A percentile compares a stretch with the other conserved stretches of the same genome.
Evolutionary conservation across 2,329 filamentous ascomycete genomes (phyloP).

Genomic region (Sporothrix mexicana): DNA sequence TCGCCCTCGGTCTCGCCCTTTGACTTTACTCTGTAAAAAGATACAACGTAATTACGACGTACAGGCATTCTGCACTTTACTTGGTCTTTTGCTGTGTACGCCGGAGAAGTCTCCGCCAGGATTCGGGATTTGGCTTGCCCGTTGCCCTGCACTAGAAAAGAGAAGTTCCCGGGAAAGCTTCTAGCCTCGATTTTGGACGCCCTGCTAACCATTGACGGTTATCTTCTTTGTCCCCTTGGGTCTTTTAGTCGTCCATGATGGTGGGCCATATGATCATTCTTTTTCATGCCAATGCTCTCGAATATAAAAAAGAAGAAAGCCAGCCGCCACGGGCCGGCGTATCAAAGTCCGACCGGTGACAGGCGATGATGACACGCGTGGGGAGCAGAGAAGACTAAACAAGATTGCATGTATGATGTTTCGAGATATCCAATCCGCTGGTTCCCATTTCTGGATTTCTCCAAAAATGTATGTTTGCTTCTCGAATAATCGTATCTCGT

Average conservation of each 20-base stretch:
- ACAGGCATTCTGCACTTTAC: not conserved
- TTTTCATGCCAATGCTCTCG: not conserved
- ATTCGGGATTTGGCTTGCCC: no score
- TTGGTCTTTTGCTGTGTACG: no score
- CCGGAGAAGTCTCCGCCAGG: no score
- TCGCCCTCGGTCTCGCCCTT: conserved; percentile 25
- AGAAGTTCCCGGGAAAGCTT: conserved; percentile 22
- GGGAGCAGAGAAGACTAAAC: not conserved
- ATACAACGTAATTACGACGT: no score
- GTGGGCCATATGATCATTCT: conserved; percentile 4
- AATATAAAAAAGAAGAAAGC: not conserved
- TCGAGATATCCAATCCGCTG: conserved; percentile 2
- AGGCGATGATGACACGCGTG: not conserved
- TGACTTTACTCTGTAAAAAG: not conserved
- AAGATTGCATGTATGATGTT: not conserved
- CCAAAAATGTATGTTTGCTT: not conserved
- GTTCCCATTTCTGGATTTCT: not conserved
- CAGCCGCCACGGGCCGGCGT: not conserved
- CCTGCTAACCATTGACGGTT: not conserved
- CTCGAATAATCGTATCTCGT: no score
- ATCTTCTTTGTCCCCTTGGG: not conserved
- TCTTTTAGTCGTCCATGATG: not conserved
- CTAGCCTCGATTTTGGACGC: conserved; percentile 4
- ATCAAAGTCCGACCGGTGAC: not conserved
- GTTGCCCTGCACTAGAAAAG: not conserved